A percentile compares a stretch with the other conserved stretches of the same genome.
Evolutionary conservation across 1,284 basidiomycete species (phyloP).

Genomic region (Trichosporon sp.): DNA sequence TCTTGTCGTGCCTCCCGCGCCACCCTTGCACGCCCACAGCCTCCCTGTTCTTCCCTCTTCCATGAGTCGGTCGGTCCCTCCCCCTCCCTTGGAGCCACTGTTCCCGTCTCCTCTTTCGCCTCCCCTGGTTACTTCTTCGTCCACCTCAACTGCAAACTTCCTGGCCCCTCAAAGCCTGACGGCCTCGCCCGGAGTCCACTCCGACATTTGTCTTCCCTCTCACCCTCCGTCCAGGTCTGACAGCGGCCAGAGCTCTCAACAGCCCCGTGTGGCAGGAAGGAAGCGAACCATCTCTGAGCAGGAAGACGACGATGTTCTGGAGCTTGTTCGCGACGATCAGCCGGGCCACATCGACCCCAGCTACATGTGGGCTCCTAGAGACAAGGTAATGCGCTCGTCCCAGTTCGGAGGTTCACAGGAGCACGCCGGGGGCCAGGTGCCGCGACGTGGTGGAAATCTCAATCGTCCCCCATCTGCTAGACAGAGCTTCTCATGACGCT

Average conservation of each 20-base stretch:
- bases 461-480: background rate
- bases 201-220: background rate
- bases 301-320: slow-evolving; percentile 1
- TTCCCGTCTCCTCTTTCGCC: background rate
- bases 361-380: background rate
- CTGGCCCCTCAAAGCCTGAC: background rate
- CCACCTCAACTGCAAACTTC: background rate
- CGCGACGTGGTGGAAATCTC: background rate
- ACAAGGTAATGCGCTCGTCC: background rate
- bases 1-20: background rate
- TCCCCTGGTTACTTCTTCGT: background rate
- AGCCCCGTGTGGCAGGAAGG: background rate
- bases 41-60: background rate
- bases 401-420: background rate
- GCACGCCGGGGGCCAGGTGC: background rate
- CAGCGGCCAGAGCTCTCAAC: background rate
- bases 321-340: background rate
- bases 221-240: background rate
- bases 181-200: background rate
- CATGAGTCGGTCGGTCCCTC: background rate
- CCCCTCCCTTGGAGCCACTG: background rate
- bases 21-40: background rate
- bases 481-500: background rate
- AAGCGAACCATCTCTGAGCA: background rate
- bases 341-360: background rate